Evolutionary conservation across 164 flowering plant genomes (phyloP), one percentile per base, ranked within the genome.

Genomic region (Umbellularia californica): DNA sequence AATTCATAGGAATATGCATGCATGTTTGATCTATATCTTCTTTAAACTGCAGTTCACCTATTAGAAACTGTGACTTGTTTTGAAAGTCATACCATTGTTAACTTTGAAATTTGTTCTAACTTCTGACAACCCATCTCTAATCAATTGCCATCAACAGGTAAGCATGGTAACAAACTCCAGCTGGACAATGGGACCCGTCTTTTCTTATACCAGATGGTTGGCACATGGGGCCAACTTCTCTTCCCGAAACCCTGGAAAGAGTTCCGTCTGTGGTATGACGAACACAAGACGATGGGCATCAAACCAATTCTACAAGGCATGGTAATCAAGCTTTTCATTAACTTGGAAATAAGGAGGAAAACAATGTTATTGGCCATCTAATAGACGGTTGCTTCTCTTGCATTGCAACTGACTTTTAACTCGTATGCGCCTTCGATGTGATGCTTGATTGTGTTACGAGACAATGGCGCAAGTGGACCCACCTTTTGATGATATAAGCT

Each of bases 191-290:
- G 69, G 68, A 87, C 86, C 50, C 82, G 79, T 3, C 79, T 93
- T 79, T 95, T 95, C 86, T 86, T 95, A 81, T 93, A 95, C 77
- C 98, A 90, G 83, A 77, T 95, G 79, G 99, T 95, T 80, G 98
- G 99, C 65, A 95, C 99, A 20, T 95, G 99, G 99, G 99, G 99
- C 64, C 99, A 95, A 86, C 93, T 95, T 83, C 92, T 95, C 74
- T 95, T 95, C 74, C 99, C 98, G 27, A 92, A 81, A 78, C 98
- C 94, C n/a, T 93, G 99, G 99, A 95, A 92, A 82, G 98, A 95
- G 84, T 93, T 95, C 72, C 93, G 99, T 66, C 71, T 90, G 74
- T 95, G 99, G 99, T 93, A 93, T 79, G 93, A 93, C 71, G 68
- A 68, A 6, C 98, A 92, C 80, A 95, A 95, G 86, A 84, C 91